Evolutionary conservation across 805 yeast species (phyloP).

Genomic region (Debaryomyces tyrocola): DNA sequence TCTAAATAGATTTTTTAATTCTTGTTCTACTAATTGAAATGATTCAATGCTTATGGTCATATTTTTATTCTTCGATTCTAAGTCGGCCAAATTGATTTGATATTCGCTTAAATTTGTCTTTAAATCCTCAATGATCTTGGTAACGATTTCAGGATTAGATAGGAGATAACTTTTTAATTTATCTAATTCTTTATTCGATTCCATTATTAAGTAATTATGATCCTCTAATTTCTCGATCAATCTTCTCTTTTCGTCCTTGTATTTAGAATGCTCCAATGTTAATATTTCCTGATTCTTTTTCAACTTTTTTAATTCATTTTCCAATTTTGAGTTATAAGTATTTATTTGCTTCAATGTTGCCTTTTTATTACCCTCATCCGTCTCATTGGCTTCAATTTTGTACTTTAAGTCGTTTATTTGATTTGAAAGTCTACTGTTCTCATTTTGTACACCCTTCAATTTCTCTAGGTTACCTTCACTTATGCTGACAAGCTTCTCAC

Average conservation of each 20-base stretch:
- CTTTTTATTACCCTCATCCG: slow-evolving; percentile 19
- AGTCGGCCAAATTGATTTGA: slow-evolving; percentile 15
- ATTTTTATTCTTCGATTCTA: slow-evolving; percentile 50
- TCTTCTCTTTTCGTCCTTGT: slow-evolving; percentile 61
- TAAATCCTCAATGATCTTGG: slow-evolving; percentile 54
- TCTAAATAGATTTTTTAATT: slow-evolving; percentile 45
- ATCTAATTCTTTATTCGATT: slow-evolving; percentile 57
- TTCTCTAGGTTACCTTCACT: slow-evolving; percentile 50
- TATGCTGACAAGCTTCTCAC: slow-evolving; percentile 58
- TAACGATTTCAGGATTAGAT: slow-evolving; percentile 58
- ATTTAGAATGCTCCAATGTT: slow-evolving; percentile 59
- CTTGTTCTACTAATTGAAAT: slow-evolving; percentile 44
- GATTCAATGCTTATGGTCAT: slow-evolving; percentile 57
- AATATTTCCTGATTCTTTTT: slow-evolving; percentile 63
- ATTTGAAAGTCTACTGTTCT: slow-evolving; percentile 39
- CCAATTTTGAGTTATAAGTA: slow-evolving; percentile 54
- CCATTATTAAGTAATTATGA: slow-evolving; percentile 55
- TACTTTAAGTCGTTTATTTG: slow-evolving; percentile 30
- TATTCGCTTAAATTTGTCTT: slow-evolving; percentile 42
- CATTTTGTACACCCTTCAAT: slow-evolving; percentile 37
- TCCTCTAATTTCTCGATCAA: slow-evolving; percentile 61
- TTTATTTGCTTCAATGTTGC: slow-evolving; percentile 40
- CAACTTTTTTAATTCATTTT: slow-evolving; percentile 58
- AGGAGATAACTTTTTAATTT: slow-evolving; percentile 58
- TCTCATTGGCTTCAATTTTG: slow-evolving; percentile 28